Conservation (phyloP, 2,329 filamentous ascomycete genomes). For the Arthrobotrys conoides region DNA sequence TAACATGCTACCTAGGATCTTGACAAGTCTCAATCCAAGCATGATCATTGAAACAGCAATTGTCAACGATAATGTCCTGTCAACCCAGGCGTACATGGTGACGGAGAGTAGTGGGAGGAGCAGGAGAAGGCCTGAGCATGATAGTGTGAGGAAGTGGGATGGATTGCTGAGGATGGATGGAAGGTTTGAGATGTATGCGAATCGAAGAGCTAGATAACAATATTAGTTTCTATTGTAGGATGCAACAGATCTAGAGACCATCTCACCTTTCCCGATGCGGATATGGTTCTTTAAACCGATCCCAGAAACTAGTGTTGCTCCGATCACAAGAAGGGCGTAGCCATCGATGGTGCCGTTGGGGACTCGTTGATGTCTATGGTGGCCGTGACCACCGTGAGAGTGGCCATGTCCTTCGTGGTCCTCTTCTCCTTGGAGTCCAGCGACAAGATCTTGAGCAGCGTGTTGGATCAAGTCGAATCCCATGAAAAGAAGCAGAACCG, state of each 20-base stretch:
- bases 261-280: slow-evolving; percentile 89
- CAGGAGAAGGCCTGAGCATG: slow-evolving; percentile 84
- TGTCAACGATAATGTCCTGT: slow-evolving; percentile 82
- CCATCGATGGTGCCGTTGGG: slow-evolving; percentile 83
- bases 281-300: slow-evolving; percentile 75
- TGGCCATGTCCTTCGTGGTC: slow-evolving; percentile 28
- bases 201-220: slow-evolving; percentile 69
- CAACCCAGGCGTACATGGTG: slow-evolving; percentile 84
- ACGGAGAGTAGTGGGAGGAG: slow-evolving; percentile 85
- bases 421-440: slow-evolving; percentile 67
- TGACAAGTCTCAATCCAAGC: slow-evolving; percentile 85
- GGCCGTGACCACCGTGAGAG: slow-evolving; percentile 68
- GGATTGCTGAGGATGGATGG: slow-evolving; percentile 93
- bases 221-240: not conserved
- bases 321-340: slow-evolving; percentile 84
- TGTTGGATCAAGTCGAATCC: slow-evolving; percentile 95
- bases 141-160: slow-evolving; percentile 92
- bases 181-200: slow-evolving; percentile 83
- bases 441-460: slow-evolving; percentile 91
- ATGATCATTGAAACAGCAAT: slow-evolving; percentile 91
- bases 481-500: slow-evolving; percentile 96
- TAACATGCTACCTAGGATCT: slow-evolving; percentile 91
- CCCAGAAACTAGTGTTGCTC: slow-evolving; percentile 76
- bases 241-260: too few species aligned
- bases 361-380: slow-evolving; percentile 83